Evolutionary conservation across 164 flowering plant species (phyloP).

Genomic region (Tetrastigma voinierianum): DNA sequence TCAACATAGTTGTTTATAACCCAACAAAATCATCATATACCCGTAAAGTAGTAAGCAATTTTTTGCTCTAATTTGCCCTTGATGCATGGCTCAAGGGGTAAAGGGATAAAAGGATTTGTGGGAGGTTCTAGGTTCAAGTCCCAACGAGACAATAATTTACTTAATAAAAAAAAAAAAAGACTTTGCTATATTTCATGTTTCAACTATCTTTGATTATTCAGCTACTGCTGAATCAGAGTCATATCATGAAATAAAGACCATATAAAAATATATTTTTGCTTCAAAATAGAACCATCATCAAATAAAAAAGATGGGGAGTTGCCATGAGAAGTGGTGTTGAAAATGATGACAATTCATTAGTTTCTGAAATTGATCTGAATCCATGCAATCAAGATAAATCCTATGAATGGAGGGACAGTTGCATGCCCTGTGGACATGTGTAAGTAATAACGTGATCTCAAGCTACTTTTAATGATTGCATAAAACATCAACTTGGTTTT

Average conservation of each 20-base stretch:
- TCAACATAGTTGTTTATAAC: neutral
- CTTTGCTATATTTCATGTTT: too few relatives aligned
- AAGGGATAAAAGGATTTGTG: too few relatives aligned
- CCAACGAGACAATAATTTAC: too few relatives aligned
- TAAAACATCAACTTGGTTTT: too few relatives aligned
- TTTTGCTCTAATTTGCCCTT: too few relatives aligned
- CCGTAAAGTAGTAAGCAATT: too few relatives aligned
- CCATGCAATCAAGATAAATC: neutral
- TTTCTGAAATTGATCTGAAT: neutral
- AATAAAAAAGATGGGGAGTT: neutral
- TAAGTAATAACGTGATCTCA: too few relatives aligned
- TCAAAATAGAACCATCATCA: neutral
- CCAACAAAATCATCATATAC: too few relatives aligned
- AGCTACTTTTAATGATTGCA: too few relatives aligned
- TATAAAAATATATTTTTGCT: neutral
- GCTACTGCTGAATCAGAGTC: neutral
- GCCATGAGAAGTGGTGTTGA: neutral
- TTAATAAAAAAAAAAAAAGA: too few relatives aligned
- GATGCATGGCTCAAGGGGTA: too few relatives aligned
- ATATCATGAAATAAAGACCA: neutral
- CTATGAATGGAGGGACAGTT: neutral
- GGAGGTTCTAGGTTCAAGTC: too few relatives aligned
- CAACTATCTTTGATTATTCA: neutral
- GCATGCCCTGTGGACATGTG: neutral
- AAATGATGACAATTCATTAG: neutral